Evolutionary conservation across 2,329 filamentous ascomycete genomes (phyloP), one percentile per base, ranked within the genome.

Genomic region (Hypoxylon sp.): DNA sequence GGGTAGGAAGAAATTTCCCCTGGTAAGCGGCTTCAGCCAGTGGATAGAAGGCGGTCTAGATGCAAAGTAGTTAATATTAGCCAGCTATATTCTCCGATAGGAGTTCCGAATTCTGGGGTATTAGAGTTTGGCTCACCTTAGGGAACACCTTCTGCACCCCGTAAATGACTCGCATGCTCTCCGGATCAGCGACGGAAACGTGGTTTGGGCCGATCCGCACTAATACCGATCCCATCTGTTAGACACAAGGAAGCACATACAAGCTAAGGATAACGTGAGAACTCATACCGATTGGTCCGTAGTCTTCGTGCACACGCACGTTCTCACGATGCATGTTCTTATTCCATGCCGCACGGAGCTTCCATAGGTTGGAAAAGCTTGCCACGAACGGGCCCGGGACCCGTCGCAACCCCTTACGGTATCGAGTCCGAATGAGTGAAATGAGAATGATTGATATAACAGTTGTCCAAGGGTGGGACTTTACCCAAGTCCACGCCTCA

Each of bases 181-280:
- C 40, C n/a, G 45, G 40, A 20, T 21, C 45, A 3, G 45, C 30
- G 15, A 55, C 45, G 13, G 52, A 55, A 3, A 53, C 34, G 12
- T 36, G 36, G 12, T 37, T 36, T 19, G 43, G 50, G 8, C 50
- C 50, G 26, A 55, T 55, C 2, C 52, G 25, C 9, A 55, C n/a
- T n/a, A n/a, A n/a, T n/a, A n/a, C n/a, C n/a, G n/a, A n/a, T n/a
- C n/a, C n/a, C n/a, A n/a, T n/a, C n/a, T n/a, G n/a, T n/a, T n/a
- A n/a, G n/a, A n/a, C n/a, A n/a, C n/a, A n/a, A n/a, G n/a, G n/a
- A n/a, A n/a, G n/a, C n/a, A n/a, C n/a, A n/a, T n/a, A n/a, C n/a
- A n/a, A n/a, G n/a, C n/a, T n/a, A n/a, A n/a, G n/a, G n/a, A n/a
- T n/a, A n/a, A n/a, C n/a, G n/a, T n/a, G n/a, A n/a, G n/a, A n/a